These are phyloP conservation scores for Porpolomopsis calyptriformis DNA, from an alignment of 768 basidiomycete genomes.

Conservation along the genomic window DNA sequence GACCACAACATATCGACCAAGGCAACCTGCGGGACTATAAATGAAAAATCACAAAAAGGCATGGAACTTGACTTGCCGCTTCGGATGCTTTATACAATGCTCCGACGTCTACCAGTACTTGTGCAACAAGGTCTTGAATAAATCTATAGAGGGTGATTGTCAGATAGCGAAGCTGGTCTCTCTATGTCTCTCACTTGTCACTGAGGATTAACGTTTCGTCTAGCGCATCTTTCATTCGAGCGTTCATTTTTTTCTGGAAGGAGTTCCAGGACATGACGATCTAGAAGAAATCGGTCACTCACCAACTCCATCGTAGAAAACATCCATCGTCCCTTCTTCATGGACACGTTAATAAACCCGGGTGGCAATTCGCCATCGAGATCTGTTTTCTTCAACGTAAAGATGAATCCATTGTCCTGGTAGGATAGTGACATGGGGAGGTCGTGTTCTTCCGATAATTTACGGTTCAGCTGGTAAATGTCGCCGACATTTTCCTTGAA, in stretches of 20 bases:
- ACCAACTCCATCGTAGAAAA: slow-evolving; percentile 82
- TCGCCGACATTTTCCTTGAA: slow-evolving; percentile 90
- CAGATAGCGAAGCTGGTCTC: not conserved
- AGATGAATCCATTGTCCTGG: slow-evolving; percentile 65
- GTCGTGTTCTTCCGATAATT: slow-evolving; percentile 49
- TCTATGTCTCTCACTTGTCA: slow-evolving; percentile 42
- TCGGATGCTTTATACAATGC: slow-evolving; percentile 86
- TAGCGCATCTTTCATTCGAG: slow-evolving; percentile 82
- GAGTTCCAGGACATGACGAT: not conserved
- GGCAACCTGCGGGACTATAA: slow-evolving; percentile 48
- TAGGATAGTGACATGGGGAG: slow-evolving; percentile 60
- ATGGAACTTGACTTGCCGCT: slow-evolving; percentile 41
- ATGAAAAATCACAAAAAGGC: not conserved
- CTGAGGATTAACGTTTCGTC: slow-evolving; percentile 83
- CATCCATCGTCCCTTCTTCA: slow-evolving; percentile 59
- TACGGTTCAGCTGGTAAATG: slow-evolving; percentile 57
- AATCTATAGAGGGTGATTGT: slow-evolving; percentile 38
- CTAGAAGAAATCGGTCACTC: slow-evolving; percentile 13
- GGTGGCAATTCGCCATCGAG: slow-evolving; percentile 54
- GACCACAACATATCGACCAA: slow-evolving; percentile 85
- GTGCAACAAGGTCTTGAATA: slow-evolving; percentile 63
- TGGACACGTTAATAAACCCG: slow-evolving; percentile 58
- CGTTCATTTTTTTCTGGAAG: slow-evolving; percentile 73
- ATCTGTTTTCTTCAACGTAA: slow-evolving; percentile 59
- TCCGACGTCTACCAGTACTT: slow-evolving; percentile 62